Conservation (phyloP, 805 yeast genomes). For the Naumovozyma castellii region DNA sequence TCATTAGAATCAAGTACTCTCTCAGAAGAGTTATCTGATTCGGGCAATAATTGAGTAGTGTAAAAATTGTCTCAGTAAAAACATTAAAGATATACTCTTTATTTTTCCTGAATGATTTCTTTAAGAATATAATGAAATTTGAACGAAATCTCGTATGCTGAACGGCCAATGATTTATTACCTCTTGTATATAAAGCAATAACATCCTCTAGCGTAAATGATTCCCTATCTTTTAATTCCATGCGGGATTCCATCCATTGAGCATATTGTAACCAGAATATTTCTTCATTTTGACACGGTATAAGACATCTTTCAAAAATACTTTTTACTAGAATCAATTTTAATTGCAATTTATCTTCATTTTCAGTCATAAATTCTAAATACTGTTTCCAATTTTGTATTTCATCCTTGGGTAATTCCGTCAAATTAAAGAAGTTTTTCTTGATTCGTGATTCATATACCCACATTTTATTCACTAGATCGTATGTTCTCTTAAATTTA, state of each 20-base stretch:
- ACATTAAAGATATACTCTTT: slow-evolving; percentile 8
- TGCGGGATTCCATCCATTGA: slow-evolving; percentile 34
- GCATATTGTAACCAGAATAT: slow-evolving; percentile 63
- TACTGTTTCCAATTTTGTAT: slow-evolving; percentile 53
- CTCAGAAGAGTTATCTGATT: slow-evolving; percentile 11
- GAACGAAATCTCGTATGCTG: slow-evolving; percentile 11
- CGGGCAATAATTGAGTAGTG: slow-evolving; percentile 12
- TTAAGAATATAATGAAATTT: slow-evolving; percentile 15
- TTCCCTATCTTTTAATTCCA: slow-evolving; percentile 2
- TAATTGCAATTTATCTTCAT: slow-evolving; percentile 21
- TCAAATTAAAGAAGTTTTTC: slow-evolving; percentile 48
- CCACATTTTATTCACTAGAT: slow-evolving; percentile 55
- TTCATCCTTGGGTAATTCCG: slow-evolving; percentile 36
- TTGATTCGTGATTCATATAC: slow-evolving; percentile 55
- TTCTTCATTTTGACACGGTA: slow-evolving; percentile 54
- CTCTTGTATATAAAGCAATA: slow-evolving; percentile 42
- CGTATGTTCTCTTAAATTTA: slow-evolving; percentile 40
- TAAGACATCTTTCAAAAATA: slow-evolving; percentile 63
- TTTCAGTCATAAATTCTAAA: slow-evolving; percentile 42
- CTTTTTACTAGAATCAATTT: slow-evolving; percentile 30
- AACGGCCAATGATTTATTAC: slow-evolving; percentile 35
- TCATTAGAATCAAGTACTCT: slow-evolving; percentile 16
- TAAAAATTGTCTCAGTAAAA: slow-evolving; percentile 9
- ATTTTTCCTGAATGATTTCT: slow-evolving; percentile 6
- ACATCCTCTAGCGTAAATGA: slow-evolving; percentile 22